Percentiles rank a stretch among this genome's conserved stretches.
phyloP scores from a whole-genome alignment of 768 basidiomycete species.

The Gelatoporia subvermispora region DNA sequence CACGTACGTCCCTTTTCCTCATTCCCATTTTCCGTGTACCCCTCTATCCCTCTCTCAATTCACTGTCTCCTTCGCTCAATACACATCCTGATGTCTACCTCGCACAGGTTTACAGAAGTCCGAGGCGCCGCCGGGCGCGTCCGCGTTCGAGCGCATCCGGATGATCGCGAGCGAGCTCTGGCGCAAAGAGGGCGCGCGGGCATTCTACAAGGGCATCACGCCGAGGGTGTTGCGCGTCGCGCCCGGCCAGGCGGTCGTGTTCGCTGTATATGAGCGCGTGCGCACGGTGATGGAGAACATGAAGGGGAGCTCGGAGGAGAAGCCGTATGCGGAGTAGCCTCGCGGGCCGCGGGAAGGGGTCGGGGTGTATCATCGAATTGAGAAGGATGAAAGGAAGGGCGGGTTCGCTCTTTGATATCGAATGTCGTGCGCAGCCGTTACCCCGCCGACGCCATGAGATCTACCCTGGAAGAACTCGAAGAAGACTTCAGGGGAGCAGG shows the following conservation, averaged over 20 bases:
- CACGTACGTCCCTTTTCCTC: conserved; percentile 50
- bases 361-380: too few relatives aligned
- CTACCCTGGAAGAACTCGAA: too few relatives aligned
- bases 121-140: conserved; percentile 63
- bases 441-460: too few relatives aligned
- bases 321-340: conserved; percentile 59
- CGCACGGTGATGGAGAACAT: conserved; percentile 69
- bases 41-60: too few relatives aligned
- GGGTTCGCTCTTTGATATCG: too few relatives aligned
- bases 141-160: conserved; percentile 74
- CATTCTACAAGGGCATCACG: conserved; percentile 99
- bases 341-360: not conserved
- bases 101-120: conserved; percentile 86
- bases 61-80: not conserved
- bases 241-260: conserved; percentile 95
- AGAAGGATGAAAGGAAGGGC: too few relatives aligned
- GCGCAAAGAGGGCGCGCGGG: conserved; percentile 77
- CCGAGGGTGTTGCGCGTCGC: conserved; percentile 94
- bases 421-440: too few relatives aligned
- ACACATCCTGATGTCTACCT: conserved; percentile 2
- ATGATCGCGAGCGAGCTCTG: conserved; percentile 91
- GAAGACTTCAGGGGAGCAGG: too few relatives aligned
- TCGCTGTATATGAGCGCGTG: conserved; percentile 94
- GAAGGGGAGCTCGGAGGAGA: conserved; percentile 51
- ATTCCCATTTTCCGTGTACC: not conserved